phyloP scores from a whole-genome alignment of 2,329 filamentous ascomycete genomes.

The Botryotinia globosa region DNA sequence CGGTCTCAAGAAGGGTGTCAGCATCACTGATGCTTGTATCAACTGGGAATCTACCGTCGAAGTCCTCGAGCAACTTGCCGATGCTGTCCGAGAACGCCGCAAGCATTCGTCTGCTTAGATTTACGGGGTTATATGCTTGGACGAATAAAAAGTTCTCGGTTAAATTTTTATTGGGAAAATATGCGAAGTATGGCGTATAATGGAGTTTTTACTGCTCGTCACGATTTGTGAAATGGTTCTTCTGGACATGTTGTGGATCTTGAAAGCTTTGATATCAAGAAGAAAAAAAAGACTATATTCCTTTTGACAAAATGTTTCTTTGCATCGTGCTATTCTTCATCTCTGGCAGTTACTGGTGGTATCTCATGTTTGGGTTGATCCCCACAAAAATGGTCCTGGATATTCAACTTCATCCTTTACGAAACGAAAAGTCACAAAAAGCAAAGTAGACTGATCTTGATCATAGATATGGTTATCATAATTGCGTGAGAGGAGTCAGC shows the following conservation, averaged over 20 bases:
- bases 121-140: neutral
- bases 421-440: neutral
- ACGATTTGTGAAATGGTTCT: neutral
- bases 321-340: neutral
- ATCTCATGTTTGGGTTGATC: neutral
- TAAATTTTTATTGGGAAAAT: neutral
- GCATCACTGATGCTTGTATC: conserved; percentile 95
- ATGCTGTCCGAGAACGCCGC: conserved; percentile 75
- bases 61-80: conserved; percentile 80
- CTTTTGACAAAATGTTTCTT: neutral
- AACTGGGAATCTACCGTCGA: conserved; percentile 82
- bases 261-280: neutral
- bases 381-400: neutral
- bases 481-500: neutral
- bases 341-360: neutral
- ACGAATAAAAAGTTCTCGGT: neutral
- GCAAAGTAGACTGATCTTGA: neutral
- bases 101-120: conserved; percentile 28
- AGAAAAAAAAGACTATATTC: neutral
- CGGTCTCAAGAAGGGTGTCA: conserved; percentile 81
- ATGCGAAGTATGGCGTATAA: conserved; percentile 5
- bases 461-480: neutral
- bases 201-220: conserved; percentile 8
- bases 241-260: conserved; percentile 5
- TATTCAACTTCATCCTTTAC: conserved; percentile 5